Base-by-base conservation (phyloP, 2,329 filamentous ascomycete species). In the Leptographium flavum region DNA sequence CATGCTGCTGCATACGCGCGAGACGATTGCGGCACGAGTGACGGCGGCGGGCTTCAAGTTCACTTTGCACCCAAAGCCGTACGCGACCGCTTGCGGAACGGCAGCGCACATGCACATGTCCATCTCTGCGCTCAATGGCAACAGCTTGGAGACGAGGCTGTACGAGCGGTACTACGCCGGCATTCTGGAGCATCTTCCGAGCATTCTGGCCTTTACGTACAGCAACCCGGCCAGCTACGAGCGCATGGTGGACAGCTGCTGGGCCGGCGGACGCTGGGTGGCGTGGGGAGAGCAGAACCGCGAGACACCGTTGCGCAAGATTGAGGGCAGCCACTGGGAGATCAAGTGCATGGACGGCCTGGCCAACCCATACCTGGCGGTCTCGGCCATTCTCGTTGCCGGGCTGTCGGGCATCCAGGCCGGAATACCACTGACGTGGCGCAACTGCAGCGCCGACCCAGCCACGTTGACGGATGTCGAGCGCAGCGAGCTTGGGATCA, bases 221-320 rank as follows among this genome's bases (percentile, higher is more conserved):
- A 72, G 79, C 31, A 75, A 76, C 51, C 67, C 73, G 1, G 68
- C 69, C 1, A 85, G 79, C 58, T 92, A 92, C 59, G 73, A 74
- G 31, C 73, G 85, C 5, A 69, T 84, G 11, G 61, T 64, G 2
- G 79, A 87, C 44, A 73, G 83, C n/a, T 67, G 66, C 47, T 92
- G 84, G 85, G 74, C 83, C 0, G 83, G 83, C n/a, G 83, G 83
- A 0, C 74, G 78, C 8, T 88, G 81, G 79, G 73, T 88, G 0
- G 66, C 80, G 0, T 93, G 84, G 85, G 86, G 86, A 13, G 83
- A 77, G 5, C 79, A 92, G 61, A 92, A 92, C 59, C 76, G 83
- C 17, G 83, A 90, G 63, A 69, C 76, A 5, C 81, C 85, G 1
- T 65, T 93, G 10, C 73, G 85, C 13, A 79, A 81, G 57, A 72